Evolutionary conservation across 1,284 basidiomycete genomes (phyloP).

Genomic region (Puccinia triticina): DNA sequence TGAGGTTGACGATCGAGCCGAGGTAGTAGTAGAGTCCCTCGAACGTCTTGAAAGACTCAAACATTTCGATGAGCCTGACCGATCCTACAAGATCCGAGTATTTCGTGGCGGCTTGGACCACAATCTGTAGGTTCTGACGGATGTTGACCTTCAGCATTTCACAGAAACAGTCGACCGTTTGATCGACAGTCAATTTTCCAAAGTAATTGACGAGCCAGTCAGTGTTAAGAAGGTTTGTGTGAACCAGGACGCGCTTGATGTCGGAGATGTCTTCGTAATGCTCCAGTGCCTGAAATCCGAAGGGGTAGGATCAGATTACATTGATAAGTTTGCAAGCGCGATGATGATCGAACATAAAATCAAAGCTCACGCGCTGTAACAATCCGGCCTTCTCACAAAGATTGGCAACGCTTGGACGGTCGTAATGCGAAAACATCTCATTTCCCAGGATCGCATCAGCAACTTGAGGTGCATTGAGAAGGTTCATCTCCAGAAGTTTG

Average conservation of each 20-base stretch:
- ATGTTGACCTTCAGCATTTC: slow-evolving; percentile 98
- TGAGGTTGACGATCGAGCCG: slow-evolving; percentile 95
- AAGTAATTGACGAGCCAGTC: slow-evolving; percentile 99
- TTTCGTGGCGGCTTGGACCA: slow-evolving; percentile 97
- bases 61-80: slow-evolving; percentile 97
- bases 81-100: slow-evolving; percentile 98
- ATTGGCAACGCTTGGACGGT: slow-evolving; percentile 94
- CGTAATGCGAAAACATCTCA: slow-evolving; percentile 98
- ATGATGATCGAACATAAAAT: background rate
- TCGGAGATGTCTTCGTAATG: slow-evolving; percentile 97
- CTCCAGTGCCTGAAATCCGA: slow-evolving; percentile 76
- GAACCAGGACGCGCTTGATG: slow-evolving; percentile 97
- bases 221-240: slow-evolving; percentile 80
- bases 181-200: slow-evolving; percentile 95
- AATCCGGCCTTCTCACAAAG: slow-evolving; percentile 98
- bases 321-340: background rate
- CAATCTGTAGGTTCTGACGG: slow-evolving; percentile 94
- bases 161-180: slow-evolving; percentile 92
- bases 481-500: slow-evolving; percentile 95
- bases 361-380: slow-evolving; percentile 69
- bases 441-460: slow-evolving; percentile 99
- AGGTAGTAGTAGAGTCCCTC: slow-evolving; percentile 98
- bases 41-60: slow-evolving; percentile 96
- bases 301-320: slow-evolving; percentile 20
- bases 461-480: slow-evolving; percentile 95